These are phyloP conservation scores for Nidularia sp. DNA, from an alignment of 768 basidiomycete genomes.

Conservation along the genomic window DNA sequence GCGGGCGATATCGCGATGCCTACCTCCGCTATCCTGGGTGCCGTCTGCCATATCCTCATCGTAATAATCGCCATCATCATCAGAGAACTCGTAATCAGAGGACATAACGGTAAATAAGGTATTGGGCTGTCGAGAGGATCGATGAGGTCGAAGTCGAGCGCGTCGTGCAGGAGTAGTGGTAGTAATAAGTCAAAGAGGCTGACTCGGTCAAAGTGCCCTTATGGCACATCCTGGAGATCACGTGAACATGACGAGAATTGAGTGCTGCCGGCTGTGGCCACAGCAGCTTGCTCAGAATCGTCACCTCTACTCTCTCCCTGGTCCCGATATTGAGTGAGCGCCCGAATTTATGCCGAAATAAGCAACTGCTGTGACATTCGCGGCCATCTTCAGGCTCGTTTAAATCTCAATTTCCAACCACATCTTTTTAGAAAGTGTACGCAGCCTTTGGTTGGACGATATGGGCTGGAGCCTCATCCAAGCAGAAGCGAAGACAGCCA, in stretches of 20 bases:
- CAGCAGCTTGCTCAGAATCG: too few species aligned
- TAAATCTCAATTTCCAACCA: too few species aligned
- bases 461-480: too few species aligned
- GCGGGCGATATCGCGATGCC: neutral
- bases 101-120: constrained; percentile 22
- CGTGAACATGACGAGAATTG: neutral
- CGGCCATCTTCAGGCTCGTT: too few species aligned
- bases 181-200: neutral
- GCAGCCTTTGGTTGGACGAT: too few species aligned
- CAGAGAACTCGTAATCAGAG: constrained; percentile 70
- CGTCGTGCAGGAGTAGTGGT: neutral
- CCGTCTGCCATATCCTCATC: constrained; percentile 73
- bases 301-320: too few species aligned
- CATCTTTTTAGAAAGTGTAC: too few species aligned
- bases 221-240: neutral
- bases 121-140: constrained; percentile 12
- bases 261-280: too few species aligned
- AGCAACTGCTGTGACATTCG: too few species aligned
- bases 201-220: constrained; percentile 3
- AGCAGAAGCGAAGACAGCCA: too few species aligned
- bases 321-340: too few species aligned
- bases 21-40: constrained; percentile 51
- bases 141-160: constrained; percentile 12
- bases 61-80: constrained; percentile 63
- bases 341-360: too few species aligned